Conservation (phyloP, 208 protist species). For the Wallacemonas sp. region DNA sequence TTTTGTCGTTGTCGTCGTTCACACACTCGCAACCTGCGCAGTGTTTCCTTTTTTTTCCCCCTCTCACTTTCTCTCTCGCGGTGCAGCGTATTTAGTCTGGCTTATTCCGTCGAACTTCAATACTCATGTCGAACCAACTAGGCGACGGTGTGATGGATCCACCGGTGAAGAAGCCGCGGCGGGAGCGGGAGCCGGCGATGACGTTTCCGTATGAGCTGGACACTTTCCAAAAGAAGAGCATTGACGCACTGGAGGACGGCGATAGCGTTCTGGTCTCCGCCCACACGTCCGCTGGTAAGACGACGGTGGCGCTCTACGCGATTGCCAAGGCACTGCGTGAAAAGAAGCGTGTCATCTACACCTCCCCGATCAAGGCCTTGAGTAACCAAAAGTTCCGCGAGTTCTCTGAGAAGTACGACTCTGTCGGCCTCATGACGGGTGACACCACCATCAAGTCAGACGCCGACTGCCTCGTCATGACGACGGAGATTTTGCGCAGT, state of each 20-base stretch:
- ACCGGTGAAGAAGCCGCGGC: slow-evolving; percentile 54
- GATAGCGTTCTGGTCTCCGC: slow-evolving; percentile 99
- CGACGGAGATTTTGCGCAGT: slow-evolving; percentile 99
- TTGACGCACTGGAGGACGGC: slow-evolving; percentile 94
- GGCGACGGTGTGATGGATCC: slow-evolving; percentile 31
- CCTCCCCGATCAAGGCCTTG: slow-evolving; percentile 99
- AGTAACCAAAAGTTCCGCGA: slow-evolving; percentile 99
- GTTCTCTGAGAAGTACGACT: slow-evolving; percentile 97
- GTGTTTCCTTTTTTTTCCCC: too few relatives aligned
- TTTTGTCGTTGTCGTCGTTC: too few relatives aligned
- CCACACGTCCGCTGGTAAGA: slow-evolving; percentile 99
- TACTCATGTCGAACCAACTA: slow-evolving; percentile 16
- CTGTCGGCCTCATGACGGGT: slow-evolving; percentile 99
- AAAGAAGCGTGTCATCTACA: slow-evolving; percentile 99
- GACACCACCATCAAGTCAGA: slow-evolving; percentile 99
- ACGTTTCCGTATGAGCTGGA: slow-evolving; percentile 96
- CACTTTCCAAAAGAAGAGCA: slow-evolving; percentile 94
- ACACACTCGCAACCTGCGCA: too few relatives aligned
- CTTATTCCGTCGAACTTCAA: not conserved
- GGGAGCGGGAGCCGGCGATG: slow-evolving; percentile 84
- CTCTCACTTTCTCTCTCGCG: not conserved
- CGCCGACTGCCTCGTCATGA: slow-evolving; percentile 99
- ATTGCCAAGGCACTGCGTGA: slow-evolving; percentile 98
- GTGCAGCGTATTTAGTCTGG: not conserved
- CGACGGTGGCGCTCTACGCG: slow-evolving; percentile 99